Conservation (phyloP, 2,329 filamentous ascomycete species). For the Gyromitra esculenta region DNA sequence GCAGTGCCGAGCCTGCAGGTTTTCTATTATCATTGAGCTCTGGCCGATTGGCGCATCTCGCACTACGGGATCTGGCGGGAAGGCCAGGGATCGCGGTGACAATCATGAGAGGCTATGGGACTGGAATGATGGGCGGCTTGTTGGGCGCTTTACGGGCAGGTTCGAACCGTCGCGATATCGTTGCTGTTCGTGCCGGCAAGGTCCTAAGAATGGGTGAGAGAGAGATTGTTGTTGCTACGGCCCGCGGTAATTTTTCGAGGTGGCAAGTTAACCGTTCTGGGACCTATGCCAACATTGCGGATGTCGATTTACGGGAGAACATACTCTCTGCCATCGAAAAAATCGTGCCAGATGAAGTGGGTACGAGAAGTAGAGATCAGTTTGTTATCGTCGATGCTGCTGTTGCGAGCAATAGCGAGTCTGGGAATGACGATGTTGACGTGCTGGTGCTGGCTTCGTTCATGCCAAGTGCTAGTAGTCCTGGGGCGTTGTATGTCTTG, state of each 20-base stretch:
- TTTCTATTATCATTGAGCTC: conserved; percentile 86
- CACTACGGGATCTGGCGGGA: conserved; percentile 84
- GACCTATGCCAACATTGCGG: conserved; percentile 77
- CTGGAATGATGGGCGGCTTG: conserved; percentile 70
- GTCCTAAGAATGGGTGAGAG: conserved; percentile 81
- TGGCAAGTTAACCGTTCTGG: conserved; percentile 93
- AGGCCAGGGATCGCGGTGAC: conserved; percentile 81
- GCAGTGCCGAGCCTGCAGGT: conserved; percentile 85
- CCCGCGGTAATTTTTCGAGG: conserved; percentile 78
- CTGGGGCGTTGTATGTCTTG: conserved; percentile 48
- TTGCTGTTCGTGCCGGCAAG: conserved; percentile 78
- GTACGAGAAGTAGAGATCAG: conserved; percentile 59
- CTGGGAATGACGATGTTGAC: conserved; percentile 48
- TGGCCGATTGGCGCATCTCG: conserved; percentile 86
- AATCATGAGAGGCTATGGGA: conserved; percentile 73
- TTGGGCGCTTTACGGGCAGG: conserved; percentile 79
- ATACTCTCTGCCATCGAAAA: conserved; percentile 72
- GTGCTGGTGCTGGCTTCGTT: conserved; percentile 52
- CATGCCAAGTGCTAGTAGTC: conserved; percentile 38
- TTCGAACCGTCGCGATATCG: conserved; percentile 78
- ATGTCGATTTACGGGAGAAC: conserved; percentile 74
- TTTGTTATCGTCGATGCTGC: conserved; percentile 83
- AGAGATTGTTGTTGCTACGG: conserved; percentile 81
- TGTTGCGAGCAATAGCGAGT: conserved; percentile 65
- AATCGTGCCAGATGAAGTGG: conserved; percentile 58